A percentile compares a stretch with the other conserved stretches of the same genome.
Evolutionary conservation across 495 filamentous ascomycete species (phyloP).

Genomic region (Neurospora cerealis): DNA sequence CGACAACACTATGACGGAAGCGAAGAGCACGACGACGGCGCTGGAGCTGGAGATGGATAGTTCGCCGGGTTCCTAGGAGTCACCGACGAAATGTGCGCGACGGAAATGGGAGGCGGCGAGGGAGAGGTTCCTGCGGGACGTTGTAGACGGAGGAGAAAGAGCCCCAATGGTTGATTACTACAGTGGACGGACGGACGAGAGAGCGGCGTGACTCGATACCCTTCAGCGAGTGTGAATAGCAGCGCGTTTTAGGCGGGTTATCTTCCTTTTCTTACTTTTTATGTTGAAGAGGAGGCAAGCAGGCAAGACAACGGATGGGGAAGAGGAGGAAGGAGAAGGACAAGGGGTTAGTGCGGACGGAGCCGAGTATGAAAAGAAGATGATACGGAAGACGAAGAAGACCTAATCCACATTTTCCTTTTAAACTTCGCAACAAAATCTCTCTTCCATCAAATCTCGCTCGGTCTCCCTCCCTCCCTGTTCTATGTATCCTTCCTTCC

Average conservation of each 20-base stretch:
- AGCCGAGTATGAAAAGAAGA: not conserved
- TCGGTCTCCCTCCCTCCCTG: not conserved
- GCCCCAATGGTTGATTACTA: not conserved
- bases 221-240: not conserved
- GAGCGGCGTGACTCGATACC: not conserved
- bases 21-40: not conserved
- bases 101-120: not conserved
- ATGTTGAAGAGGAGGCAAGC: not conserved
- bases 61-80: constrained; percentile 10
- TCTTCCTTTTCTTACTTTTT: not conserved
- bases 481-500: not conserved
- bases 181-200: not conserved
- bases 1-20: not conserved
- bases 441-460: not conserved
- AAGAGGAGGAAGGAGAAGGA: not conserved
- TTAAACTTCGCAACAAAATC: not conserved
- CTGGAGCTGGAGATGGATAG: constrained; percentile 11
- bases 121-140: not conserved
- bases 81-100: not conserved
- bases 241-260: not conserved
- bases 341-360: not conserved
- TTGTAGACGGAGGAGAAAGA: not conserved
- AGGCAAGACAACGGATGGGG: not conserved
- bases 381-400: not conserved
- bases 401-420: not conserved